A percentile compares a stretch with the other conserved stretches of the same genome.
phyloP scores from a whole-genome alignment of 1,284 basidiomycete species.

The Boletellus dicymbophilus region DNA sequence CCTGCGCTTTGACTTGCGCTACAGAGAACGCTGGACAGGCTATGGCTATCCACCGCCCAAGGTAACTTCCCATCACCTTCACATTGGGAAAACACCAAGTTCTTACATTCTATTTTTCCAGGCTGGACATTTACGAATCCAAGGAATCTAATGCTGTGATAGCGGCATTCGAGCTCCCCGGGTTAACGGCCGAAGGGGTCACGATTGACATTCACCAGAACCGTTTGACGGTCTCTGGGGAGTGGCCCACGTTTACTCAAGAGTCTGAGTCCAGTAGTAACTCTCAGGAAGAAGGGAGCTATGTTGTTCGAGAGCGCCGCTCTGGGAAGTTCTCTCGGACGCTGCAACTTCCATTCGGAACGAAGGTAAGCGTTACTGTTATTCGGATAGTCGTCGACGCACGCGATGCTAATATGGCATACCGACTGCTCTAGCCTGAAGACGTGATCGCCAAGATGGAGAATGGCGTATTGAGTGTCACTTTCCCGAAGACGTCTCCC shows the following conservation, averaged over 20 bases:
- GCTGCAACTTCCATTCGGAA: constrained; percentile 37
- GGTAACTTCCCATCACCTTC: background rate
- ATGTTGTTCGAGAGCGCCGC: constrained; percentile 38
- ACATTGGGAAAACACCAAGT: background rate
- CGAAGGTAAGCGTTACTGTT: constrained; percentile 30
- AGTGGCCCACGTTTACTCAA: constrained; percentile 20
- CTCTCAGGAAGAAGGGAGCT: constrained; percentile 30
- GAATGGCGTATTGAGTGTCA: constrained; percentile 8
- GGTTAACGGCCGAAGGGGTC: constrained; percentile 41
- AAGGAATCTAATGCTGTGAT: constrained; percentile 37
- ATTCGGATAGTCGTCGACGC: background rate
- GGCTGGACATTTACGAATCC: constrained; percentile 37
- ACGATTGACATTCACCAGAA: constrained; percentile 40
- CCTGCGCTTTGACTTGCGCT: background rate
- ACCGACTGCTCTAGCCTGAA: background rate
- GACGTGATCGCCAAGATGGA: constrained; percentile 11
- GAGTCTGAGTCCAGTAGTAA: constrained; percentile 9
- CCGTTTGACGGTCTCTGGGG: constrained; percentile 40
- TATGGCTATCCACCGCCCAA: background rate
- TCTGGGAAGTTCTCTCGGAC: constrained; percentile 40
- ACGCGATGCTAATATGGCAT: background rate
- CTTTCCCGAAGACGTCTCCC: background rate
- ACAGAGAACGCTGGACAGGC: background rate
- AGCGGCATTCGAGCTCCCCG: constrained; percentile 46
- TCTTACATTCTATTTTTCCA: background rate